Evolutionary conservation across 2,329 filamentous ascomycete genomes (phyloP), one percentile per base, ranked within the genome.

Genomic region (Podosphaera fusca): DNA sequence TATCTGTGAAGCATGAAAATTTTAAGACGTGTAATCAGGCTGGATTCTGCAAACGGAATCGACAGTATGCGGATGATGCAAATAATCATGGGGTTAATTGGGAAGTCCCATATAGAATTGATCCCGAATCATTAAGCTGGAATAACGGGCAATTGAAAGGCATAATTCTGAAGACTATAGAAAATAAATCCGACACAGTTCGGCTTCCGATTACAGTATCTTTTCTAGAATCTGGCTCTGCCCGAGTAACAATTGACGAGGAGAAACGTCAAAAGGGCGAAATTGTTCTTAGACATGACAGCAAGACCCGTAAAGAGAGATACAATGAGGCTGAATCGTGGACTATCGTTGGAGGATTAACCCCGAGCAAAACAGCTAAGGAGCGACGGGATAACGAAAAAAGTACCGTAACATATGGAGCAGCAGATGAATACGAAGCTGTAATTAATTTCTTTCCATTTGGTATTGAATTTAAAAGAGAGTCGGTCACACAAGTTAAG

Each of bases 11-110:
- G 73, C 85, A 95, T 68, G 82, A 95, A 65, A 89, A 94, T 69
- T 98, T 96, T 77, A 98, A 96, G 69, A 95, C 85, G 65, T 98
- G 92, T 73, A 74, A 85, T 63, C 90, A 98, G 69, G 92, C 90
- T 3, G 92, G 92, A 65, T 98, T 98, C 74, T 98, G 92, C 73
- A 92, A 88, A 69, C 85, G 92, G 62, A 96, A 96, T 72, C 82
- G 92, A 68, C 85, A 80, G 45, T 89, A 85, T 68, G 92, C 92
- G 67, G 89, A 96, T 70, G 74, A 78, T 61, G 87, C 82, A 60
- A 71, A 78, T 51, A 72, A 79, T 47, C 72, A 79, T 57, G 81
- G 79, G 59, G 75, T 79, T 7, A 74, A 75, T 34, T 95, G 87
- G 85, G 74, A 74, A 62, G 82, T 87, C 6, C 90, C 90, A 0